These are phyloP conservation scores for Camptophora hylomeconis DNA, from an alignment of 2,329 filamentous ascomycete genomes.

Conservation along the genomic window DNA sequence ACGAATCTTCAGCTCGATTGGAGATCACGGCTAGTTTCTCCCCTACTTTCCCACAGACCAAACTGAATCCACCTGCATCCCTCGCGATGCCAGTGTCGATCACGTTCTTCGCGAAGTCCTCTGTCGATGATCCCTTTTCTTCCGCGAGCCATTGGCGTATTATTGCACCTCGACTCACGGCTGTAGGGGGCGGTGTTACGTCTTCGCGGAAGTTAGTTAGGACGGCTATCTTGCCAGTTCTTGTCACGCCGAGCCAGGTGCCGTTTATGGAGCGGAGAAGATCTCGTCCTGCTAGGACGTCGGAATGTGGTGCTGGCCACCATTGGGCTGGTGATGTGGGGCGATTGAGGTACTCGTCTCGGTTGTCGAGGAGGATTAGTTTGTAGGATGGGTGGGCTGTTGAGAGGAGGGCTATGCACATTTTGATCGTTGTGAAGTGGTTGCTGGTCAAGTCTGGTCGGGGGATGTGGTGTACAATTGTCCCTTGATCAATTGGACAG, in stretches of 20 bases:
- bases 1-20: constrained; percentile 43
- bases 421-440: too few species aligned
- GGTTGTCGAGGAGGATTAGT: constrained; percentile 63
- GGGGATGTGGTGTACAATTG: too few species aligned
- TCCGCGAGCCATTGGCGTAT: constrained; percentile 46
- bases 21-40: constrained; percentile 47
- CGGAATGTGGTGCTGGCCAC: constrained; percentile 43
- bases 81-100: constrained; percentile 41
- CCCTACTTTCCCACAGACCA: constrained; percentile 44
- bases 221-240: constrained; percentile 46
- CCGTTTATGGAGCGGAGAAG: constrained; percentile 46
- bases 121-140: constrained; percentile 28
- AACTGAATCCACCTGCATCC: constrained; percentile 50
- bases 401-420: constrained; percentile 68
- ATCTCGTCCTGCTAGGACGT: constrained; percentile 50
- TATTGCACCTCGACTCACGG: constrained; percentile 43
- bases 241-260: constrained; percentile 52
- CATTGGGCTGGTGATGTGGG: constrained; percentile 46
- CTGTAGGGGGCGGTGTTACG: constrained; percentile 30
- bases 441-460: too few species aligned
- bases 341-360: constrained; percentile 54
- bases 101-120: constrained; percentile 40
- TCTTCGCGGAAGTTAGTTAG: constrained; percentile 53
- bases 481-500: too few species aligned
- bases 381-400: constrained; percentile 64